A percentile compares a stretch with the other conserved stretches of the same genome.
Conservation (phyloP, 2,329 filamentous ascomycete genomes). For the Blastomyces emzantsi region DNA sequence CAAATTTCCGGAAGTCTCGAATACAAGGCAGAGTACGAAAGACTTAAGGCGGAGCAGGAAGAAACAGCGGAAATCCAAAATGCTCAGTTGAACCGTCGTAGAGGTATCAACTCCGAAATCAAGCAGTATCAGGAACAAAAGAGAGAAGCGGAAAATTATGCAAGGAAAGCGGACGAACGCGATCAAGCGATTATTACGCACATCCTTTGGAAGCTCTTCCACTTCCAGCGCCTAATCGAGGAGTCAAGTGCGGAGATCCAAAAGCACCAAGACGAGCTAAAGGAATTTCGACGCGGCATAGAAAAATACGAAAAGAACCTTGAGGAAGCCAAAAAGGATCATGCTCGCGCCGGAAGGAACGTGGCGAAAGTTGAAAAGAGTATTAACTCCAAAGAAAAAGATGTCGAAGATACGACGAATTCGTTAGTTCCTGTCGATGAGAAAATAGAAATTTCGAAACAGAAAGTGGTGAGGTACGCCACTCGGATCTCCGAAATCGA, state of each 20-base stretch:
- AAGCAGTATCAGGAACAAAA: constrained; percentile 98
- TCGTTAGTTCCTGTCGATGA: constrained; percentile 82
- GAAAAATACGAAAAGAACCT: constrained; percentile 73
- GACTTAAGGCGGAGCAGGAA: constrained; percentile 75
- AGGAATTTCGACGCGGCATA: constrained; percentile 81
- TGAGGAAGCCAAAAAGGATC: constrained; percentile 74
- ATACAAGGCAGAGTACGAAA: constrained; percentile 89
- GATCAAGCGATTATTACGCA: constrained; percentile 89
- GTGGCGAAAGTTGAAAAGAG: constrained; percentile 73
- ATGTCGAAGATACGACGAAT: constrained; percentile 78
- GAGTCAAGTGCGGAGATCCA: constrained; percentile 84
- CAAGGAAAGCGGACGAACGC: constrained; percentile 79
- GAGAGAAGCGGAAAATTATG: constrained; percentile 86
- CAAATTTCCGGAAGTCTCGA: constrained; percentile 96
- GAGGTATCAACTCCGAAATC: constrained; percentile 95
- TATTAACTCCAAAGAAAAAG: constrained; percentile 78
- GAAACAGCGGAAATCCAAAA: constrained; percentile 81
- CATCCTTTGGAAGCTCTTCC: constrained; percentile 92
- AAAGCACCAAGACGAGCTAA: constrained; percentile 87
- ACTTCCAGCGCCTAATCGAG: constrained; percentile 89
- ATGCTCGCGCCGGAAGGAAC: constrained; percentile 65
- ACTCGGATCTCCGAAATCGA: constrained; percentile 60
- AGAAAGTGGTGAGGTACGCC: constrained; percentile 59
- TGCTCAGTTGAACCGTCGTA: constrained; percentile 76
- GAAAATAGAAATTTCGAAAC: constrained; percentile 71